Percentiles rank a stretch among this genome's conserved stretches.
Evolutionary conservation across 2,329 filamentous ascomycete genomes (phyloP).

Genomic region (Penicillium italicum): DNA sequence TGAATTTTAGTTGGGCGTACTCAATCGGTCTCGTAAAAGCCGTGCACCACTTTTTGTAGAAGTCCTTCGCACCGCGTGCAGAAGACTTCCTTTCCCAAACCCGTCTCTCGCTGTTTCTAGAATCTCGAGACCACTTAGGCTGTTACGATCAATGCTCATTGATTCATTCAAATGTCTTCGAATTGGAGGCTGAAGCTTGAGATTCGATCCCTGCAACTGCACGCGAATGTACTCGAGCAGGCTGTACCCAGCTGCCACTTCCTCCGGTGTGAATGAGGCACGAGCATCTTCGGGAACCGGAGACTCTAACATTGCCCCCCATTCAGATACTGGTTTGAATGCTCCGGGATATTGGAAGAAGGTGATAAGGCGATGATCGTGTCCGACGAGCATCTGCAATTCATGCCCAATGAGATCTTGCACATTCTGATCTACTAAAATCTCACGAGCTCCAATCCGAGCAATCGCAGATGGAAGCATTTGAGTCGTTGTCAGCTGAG

Average conservation of each 20-base stretch:
- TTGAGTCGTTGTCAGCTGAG: slow-evolving; percentile 67
- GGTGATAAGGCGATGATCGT: slow-evolving; percentile 72
- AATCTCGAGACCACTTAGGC: slow-evolving; percentile 83
- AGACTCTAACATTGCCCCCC: slow-evolving; percentile 73
- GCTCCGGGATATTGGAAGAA: slow-evolving; percentile 56
- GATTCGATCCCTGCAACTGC: slow-evolving; percentile 69
- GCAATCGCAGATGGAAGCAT: slow-evolving; percentile 77
- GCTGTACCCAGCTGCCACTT: slow-evolving; percentile 72
- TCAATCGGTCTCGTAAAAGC: slow-evolving; percentile 78
- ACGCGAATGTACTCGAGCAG: slow-evolving; percentile 81
- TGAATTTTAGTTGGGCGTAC: slow-evolving; percentile 41
- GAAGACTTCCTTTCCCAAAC: slow-evolving; percentile 72
- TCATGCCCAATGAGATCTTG: slow-evolving; percentile 57
- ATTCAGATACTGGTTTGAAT: slow-evolving; percentile 57
- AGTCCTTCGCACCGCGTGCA: slow-evolving; percentile 85
- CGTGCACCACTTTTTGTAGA: slow-evolving; percentile 88
- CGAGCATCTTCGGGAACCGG: slow-evolving; percentile 56
- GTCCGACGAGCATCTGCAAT: slow-evolving; percentile 65
- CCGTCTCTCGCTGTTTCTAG: slow-evolving; percentile 80
- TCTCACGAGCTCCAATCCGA: slow-evolving; percentile 77
- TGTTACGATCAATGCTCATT: slow-evolving; percentile 91
- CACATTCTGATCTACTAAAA: slow-evolving; percentile 68
- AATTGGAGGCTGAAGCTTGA: slow-evolving; percentile 79
- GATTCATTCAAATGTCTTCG: slow-evolving; percentile 70
- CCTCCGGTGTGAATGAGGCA: slow-evolving; percentile 60